Conservation (phyloP, 2,329 filamentous ascomycete species). For the Teratosphaeria gauchensis region DNA sequence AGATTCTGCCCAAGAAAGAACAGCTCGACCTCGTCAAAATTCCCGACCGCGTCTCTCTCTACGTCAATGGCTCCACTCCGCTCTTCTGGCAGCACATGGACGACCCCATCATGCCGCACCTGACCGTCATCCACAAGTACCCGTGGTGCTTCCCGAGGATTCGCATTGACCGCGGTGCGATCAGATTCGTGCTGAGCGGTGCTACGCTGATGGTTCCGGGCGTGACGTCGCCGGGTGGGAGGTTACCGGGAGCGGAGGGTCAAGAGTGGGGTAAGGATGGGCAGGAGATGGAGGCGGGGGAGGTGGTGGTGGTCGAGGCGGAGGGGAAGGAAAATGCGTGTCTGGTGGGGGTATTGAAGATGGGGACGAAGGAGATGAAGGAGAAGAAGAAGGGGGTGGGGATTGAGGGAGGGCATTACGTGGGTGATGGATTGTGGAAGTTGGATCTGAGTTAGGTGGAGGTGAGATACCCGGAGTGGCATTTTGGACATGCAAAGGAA, state of each 20-base stretch:
- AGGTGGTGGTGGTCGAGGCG: slow-evolving; percentile 78
- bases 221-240: slow-evolving; percentile 71
- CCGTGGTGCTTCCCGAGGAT: slow-evolving; percentile 74
- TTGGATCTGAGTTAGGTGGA: slow-evolving; percentile 46
- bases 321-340: slow-evolving; percentile 92
- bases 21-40: slow-evolving; percentile 86
- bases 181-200: slow-evolving; percentile 88
- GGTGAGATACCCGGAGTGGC: background rate
- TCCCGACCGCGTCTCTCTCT: slow-evolving; percentile 82
- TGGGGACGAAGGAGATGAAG: slow-evolving; percentile 85
- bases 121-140: slow-evolving; percentile 81
- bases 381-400: slow-evolving; percentile 88
- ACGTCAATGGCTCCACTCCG: slow-evolving; percentile 66
- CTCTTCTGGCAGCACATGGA: slow-evolving; percentile 86
- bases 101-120: slow-evolving; percentile 73
- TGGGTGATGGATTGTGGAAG: slow-evolving; percentile 90
- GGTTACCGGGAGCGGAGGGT: slow-evolving; percentile 53
- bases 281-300: slow-evolving; percentile 68
- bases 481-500: background rate
- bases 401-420: slow-evolving; percentile 84
- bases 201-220: slow-evolving; percentile 95
- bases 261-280: slow-evolving; percentile 37
- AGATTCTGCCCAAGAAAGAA: slow-evolving; percentile 89
- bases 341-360: slow-evolving; percentile 73
- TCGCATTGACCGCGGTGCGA: slow-evolving; percentile 88